These are phyloP conservation scores for Beauveria australis DNA, from an alignment of 2,329 filamentous ascomycete species.

Conservation along the genomic window DNA sequence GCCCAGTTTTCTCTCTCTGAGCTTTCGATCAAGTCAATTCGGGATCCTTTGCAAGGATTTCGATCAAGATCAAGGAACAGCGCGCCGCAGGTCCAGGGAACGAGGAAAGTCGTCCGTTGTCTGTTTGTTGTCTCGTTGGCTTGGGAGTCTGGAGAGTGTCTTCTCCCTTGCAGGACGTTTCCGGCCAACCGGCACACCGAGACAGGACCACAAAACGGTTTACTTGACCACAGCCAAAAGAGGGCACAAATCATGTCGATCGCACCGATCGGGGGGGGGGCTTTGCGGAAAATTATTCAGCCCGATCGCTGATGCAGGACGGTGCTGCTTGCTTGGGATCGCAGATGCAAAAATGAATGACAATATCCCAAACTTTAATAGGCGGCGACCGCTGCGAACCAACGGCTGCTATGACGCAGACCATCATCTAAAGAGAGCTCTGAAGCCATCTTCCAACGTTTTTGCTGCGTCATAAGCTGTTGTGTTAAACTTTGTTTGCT, in stretches of 20 bases:
- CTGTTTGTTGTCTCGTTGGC: not conserved
- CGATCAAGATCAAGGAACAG: too few species aligned
- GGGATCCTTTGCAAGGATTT: not conserved
- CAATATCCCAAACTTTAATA: not conserved
- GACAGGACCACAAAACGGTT: not conserved
- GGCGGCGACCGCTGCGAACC: not conserved
- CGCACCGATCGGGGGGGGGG: not conserved
- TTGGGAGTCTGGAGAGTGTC: too few species aligned
- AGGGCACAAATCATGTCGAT: not conserved
- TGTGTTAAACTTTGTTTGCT: not conserved
- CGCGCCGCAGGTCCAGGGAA: too few species aligned
- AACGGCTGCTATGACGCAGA: slow-evolving; percentile 3
- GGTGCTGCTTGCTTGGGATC: not conserved
- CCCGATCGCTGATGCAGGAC: not conserved
- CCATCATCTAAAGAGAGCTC: not conserved
- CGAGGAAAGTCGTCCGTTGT: too few species aligned
- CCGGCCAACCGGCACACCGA: not conserved
- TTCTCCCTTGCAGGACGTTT: not conserved
- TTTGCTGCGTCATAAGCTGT: not conserved
- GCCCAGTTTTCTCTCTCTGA: not conserved
- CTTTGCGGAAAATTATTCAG: not conserved
- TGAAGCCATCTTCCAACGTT: not conserved
- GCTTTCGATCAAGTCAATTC: not conserved
- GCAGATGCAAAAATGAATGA: not conserved
- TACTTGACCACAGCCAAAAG: not conserved